These are phyloP conservation scores for Verticillium nonalfalfae DNA, from an alignment of 2,329 filamentous ascomycete species.

Conservation along the genomic window DNA sequence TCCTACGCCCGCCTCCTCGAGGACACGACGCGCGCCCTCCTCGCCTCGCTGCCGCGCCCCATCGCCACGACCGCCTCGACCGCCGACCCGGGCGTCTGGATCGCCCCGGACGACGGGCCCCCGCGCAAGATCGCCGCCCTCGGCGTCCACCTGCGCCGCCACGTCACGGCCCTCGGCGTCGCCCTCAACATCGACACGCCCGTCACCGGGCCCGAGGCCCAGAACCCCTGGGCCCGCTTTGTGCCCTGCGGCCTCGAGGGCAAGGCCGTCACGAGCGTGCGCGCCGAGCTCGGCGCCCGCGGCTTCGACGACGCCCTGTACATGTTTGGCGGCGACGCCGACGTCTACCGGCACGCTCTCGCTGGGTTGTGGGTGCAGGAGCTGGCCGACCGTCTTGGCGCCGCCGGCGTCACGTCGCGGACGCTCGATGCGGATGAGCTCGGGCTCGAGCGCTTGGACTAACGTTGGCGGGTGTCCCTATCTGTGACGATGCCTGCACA, in stretches of 20 bases:
- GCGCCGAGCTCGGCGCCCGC: conserved; percentile 35
- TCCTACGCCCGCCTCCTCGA: conserved; percentile 77
- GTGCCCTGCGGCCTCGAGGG: conserved; percentile 85
- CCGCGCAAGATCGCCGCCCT: conserved; percentile 79
- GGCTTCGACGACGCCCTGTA: background rate
- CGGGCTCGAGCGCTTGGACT: background rate
- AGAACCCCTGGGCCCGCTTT: conserved; percentile 61
- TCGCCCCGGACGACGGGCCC: conserved; percentile 21
- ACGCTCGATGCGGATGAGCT: background rate
- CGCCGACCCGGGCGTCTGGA: conserved; percentile 85
- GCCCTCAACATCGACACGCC: conserved; percentile 72
- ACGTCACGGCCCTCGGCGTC: conserved; percentile 79
- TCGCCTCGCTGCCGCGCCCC: conserved; percentile 39
- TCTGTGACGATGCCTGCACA: too few species aligned
- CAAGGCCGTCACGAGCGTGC: conserved; percentile 71
- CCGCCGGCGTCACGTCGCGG: background rate
- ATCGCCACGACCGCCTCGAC: conserved; percentile 53
- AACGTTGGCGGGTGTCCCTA: too few species aligned
- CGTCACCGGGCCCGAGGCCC: conserved; percentile 24
- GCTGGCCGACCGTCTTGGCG: conserved; percentile 6
- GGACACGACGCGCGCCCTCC: conserved; percentile 62
- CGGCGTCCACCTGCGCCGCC: conserved; percentile 82
- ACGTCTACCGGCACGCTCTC: conserved; percentile 2
- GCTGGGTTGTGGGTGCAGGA: conserved; percentile 8
- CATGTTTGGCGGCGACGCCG: background rate